Percentiles rank a stretch among this genome's conserved stretches.
Conservation (phyloP, 441 rosid species). For the Croton laevigatus region DNA sequence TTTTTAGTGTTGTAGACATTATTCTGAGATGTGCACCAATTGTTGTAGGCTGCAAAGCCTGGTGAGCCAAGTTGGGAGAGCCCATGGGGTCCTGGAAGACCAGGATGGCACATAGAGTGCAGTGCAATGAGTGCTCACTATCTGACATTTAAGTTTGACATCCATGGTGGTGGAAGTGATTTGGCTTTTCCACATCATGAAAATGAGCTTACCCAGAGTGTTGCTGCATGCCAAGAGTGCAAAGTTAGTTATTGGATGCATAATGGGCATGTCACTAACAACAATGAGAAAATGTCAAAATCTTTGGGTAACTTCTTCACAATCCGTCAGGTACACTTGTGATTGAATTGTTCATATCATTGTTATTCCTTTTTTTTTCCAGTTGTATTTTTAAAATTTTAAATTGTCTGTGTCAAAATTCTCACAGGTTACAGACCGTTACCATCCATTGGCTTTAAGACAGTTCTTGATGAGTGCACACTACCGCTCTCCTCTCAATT, state of each 20-base stretch:
- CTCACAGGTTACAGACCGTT: conserved; percentile 58
- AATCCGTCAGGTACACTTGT: conserved; percentile 57
- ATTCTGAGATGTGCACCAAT: conserved; percentile 4
- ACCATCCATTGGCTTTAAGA: conserved; percentile 84
- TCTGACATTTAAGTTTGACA: conserved; percentile 67
- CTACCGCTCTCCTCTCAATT: conserved; percentile 85
- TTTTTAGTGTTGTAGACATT: neutral
- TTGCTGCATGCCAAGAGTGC: conserved; percentile 71
- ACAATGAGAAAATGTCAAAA: conserved; percentile 91
- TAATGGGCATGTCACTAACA: conserved; percentile 86
- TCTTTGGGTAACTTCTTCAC: conserved; percentile 75
- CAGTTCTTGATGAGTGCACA: conserved; percentile 82
- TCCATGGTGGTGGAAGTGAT: conserved; percentile 98
- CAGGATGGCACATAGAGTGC: conserved; percentile 99
- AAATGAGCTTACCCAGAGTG: conserved; percentile 86
- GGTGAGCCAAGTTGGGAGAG: conserved; percentile 91
- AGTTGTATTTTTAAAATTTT: neutral
- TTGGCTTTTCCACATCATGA: conserved; percentile 92
- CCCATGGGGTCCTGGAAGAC: conserved; percentile 90
- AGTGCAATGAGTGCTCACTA: conserved; percentile 96
- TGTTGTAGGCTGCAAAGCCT: conserved; percentile 78
- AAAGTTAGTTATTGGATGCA: conserved; percentile 78
- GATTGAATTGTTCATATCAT: neutral
- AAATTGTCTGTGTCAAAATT: conserved; percentile 6
- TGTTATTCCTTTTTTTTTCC: neutral